A percentile compares a stretch with the other conserved stretches of the same genome.
Conservation (phyloP, 2,329 filamentous ascomycete species). For the Penicillium sp. region DNA sequence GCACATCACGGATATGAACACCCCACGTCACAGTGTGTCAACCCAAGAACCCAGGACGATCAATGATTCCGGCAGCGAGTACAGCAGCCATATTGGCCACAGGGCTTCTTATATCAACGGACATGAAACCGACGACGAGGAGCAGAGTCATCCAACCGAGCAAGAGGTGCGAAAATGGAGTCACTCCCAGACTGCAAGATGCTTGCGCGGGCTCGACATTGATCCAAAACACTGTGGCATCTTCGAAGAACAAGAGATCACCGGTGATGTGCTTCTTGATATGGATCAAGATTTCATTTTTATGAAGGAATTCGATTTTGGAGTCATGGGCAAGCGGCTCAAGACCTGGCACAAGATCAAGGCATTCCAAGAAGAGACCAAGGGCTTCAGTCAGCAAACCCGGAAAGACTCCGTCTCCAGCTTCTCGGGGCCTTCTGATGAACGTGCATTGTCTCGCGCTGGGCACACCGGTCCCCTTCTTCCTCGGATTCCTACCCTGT, state of each 20-base stretch:
- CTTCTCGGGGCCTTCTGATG: slow-evolving; percentile 44
- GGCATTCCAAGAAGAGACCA: slow-evolving; percentile 81
- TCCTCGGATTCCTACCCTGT: slow-evolving; percentile 44
- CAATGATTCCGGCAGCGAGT: slow-evolving; percentile 84
- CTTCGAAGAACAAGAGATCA: slow-evolving; percentile 93
- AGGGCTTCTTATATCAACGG: slow-evolving; percentile 89
- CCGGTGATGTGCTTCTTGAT: slow-evolving; percentile 84
- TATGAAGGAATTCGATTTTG: slow-evolving; percentile 91
- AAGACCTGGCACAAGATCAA: slow-evolving; percentile 99
- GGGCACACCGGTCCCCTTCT: slow-evolving; percentile 40
- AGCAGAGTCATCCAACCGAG: slow-evolving; percentile 65
- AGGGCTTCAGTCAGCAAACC: slow-evolving; percentile 50
- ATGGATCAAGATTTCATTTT: slow-evolving; percentile 96
- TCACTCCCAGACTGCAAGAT: slow-evolving; percentile 79
- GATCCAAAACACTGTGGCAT: slow-evolving; percentile 90
- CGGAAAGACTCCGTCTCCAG: slow-evolving; percentile 36
- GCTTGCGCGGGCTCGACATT: slow-evolving; percentile 79
- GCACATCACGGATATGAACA: slow-evolving; percentile 84
- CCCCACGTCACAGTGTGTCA: slow-evolving; percentile 54
- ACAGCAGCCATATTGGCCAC: slow-evolving; percentile 73
- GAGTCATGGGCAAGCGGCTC: slow-evolving; percentile 80
- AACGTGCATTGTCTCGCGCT: slow-evolving; percentile 45
- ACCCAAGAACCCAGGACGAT: slow-evolving; percentile 52
- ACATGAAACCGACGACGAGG: slow-evolving; percentile 92
- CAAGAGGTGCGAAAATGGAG: slow-evolving; percentile 77